Evolutionary conservation across 768 basidiomycete genomes (phyloP).

Genomic region (Suillus lakei): DNA sequence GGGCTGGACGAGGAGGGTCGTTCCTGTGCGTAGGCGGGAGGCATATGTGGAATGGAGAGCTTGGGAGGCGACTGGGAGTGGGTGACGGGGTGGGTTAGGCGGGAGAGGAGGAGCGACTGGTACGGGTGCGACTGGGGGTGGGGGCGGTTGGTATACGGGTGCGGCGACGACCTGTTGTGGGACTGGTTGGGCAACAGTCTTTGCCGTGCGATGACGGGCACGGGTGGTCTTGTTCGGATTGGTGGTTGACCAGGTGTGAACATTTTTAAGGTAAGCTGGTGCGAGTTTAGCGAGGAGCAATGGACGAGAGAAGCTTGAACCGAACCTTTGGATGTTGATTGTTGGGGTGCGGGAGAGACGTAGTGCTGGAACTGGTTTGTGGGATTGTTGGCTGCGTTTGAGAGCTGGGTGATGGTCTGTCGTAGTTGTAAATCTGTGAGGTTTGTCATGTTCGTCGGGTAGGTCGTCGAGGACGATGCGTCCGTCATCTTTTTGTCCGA

Average conservation of each 20-base stretch:
- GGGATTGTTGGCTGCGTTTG: constrained; percentile 39
- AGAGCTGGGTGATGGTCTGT: constrained; percentile 62
- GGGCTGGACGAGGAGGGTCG: constrained; percentile 91
- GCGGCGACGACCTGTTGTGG: constrained; percentile 39
- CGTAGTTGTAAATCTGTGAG: constrained; percentile 69
- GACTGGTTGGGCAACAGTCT: constrained; percentile 45
- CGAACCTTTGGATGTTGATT: constrained; percentile 35
- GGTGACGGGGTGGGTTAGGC: constrained; percentile 57
- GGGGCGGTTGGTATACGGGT: constrained; percentile 42
- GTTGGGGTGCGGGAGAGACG: constrained; percentile 34
- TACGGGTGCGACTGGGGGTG: constrained; percentile 28
- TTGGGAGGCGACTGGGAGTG: constrained; percentile 67
- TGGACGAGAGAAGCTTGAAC: background rate
- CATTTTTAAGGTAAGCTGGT: constrained; percentile 68
- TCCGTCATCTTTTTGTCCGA: constrained; percentile 37
- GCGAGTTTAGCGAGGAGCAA: constrained; percentile 5
- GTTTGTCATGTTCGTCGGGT: constrained; percentile 41
- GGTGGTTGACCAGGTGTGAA: constrained; percentile 70
- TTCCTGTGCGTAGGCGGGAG: constrained; percentile 88
- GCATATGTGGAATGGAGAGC: constrained; percentile 84
- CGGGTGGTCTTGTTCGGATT: constrained; percentile 54
- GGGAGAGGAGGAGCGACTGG: constrained; percentile 35
- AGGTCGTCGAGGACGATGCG: constrained; percentile 33
- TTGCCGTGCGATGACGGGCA: constrained; percentile 39
- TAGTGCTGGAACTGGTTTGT: constrained; percentile 39